Base-by-base conservation (phyloP, 1,284 basidiomycete genomes). In the Fereydounia khargensis region DNA sequence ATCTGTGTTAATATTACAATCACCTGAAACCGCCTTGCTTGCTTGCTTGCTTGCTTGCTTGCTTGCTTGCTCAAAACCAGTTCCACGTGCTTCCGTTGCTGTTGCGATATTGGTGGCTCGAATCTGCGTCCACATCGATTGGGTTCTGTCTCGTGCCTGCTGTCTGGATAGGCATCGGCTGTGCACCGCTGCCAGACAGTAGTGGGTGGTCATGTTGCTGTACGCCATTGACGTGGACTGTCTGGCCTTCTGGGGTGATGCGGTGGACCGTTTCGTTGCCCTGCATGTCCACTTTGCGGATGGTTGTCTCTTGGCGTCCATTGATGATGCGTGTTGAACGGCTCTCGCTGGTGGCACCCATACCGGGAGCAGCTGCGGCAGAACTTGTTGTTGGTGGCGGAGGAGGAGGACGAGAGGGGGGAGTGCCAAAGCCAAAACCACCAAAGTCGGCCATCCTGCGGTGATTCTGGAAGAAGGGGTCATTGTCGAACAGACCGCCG, bases 221-320 rank as follows among this genome's bases (percentile, higher is more conserved):
- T 1, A 68, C 47, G 8, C 68, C 68, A 21, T 70, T 70, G 17
- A 70, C 52, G 33, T 50, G 47, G n/a, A 70, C 56, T 6, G 57
- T 55, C 47, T 54, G 56, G 20, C 63, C 66, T 19, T 64, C 59
- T 0, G 68, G 65, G 8, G 68, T 61, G 18, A 52, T 49, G 3
- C 42, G 46, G 37, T 67, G 65, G 8, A 70, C 53, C 4, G 68
- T 70, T 35, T 51, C 60, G 33, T 66, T 64, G 39, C 68, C 68
- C n/a, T 51, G 45, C 10, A 27, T 42, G 23, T 70, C 68, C 13
- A 67, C 56, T n/a, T 51, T 60, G 31, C 60, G 61, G 7, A 62
- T 68, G 35, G 57, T 44, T 3, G 65, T 70, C 42, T 70, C 63
- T 21, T 47, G 55, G 11, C 51, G 55, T 3, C 68, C 68, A n/a